Percentiles rank a stretch among this genome's conserved stretches.
Evolutionary conservation across 108 stramenopile genomes (phyloP).

Genomic region (Pseudonitzschia multiseries): DNA sequence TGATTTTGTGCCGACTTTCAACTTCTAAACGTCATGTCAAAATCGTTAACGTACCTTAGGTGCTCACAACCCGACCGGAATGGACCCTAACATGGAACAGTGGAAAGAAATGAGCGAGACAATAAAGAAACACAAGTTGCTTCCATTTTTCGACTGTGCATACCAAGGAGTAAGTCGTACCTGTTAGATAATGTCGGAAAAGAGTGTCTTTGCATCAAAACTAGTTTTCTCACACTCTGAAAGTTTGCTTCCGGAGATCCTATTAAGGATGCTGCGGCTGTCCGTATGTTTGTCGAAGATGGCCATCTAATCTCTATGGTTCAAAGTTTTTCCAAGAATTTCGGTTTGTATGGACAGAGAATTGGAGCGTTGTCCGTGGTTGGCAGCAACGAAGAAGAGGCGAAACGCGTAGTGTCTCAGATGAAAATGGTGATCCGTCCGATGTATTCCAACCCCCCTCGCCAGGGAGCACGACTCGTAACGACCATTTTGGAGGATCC

Average conservation of each 20-base stretch:
- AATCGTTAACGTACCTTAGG: neutral
- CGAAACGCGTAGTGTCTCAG: conserved; percentile 90
- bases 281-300: conserved; percentile 96
- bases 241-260: conserved; percentile 97
- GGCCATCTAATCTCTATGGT: conserved; percentile 93
- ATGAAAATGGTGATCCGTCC: conserved; percentile 96
- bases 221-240: conserved; percentile 67
- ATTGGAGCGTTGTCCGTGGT: conserved; percentile 95
- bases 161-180: conserved; percentile 45
- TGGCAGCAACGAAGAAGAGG: conserved; percentile 84
- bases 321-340: conserved; percentile 99
- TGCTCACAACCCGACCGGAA: conserved; percentile 98
- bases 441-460: conserved; percentile 98
- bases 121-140: conserved; percentile 76
- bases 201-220: conserved; percentile 48
- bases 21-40: neutral
- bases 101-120: conserved; percentile 91
- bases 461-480: conserved; percentile 96
- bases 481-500: conserved; percentile 84
- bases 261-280: conserved; percentile 86
- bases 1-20: neutral
- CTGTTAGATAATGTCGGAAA: conserved; percentile 87
- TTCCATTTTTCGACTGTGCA: conserved; percentile 97
- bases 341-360: conserved; percentile 98
- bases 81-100: conserved; percentile 96